Evolutionary conservation across 2,329 filamentous ascomycete species (phyloP), one percentile per base, ranked within the genome.

Genomic region (Geosmithia putterillii): DNA sequence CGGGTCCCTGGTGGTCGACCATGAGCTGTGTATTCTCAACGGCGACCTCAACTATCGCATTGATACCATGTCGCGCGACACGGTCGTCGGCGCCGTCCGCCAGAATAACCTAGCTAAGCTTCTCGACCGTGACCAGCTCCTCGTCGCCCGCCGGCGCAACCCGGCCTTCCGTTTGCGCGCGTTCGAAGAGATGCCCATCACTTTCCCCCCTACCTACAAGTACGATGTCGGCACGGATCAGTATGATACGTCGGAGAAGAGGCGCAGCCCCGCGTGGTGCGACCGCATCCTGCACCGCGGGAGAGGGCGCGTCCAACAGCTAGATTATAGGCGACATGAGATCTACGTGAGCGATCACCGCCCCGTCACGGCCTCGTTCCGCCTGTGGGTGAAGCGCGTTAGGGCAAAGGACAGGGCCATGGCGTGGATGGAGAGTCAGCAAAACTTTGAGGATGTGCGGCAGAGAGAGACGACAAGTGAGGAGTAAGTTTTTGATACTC

Each of bases 21-120:
- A 98, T 57, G 92, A 98, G 63, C 83, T 98, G n/a, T 95, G 90
- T 60, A 79, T 98, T 40, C 66, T 96, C 37, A 96, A 96, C 54
- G 92, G 92, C 22, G 92, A 98, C 59, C 73, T 98, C 41, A 98
- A 98, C 63, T 98, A 98, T 61, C 88, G 92, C 48, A 96, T 98
- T 55, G 92, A 98, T 60, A 88, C 89, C 20, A 95, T 96, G 78
- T 87, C 87, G 17, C 85, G 92, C 41, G 87, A 96, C 54, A 88
- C 86, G 0, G 90, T 98, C 3, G 83, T 96, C 44, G 82, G 81
- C 46, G 88, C 87, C 2, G 78, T 96, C 42, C 82, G 85, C 49
- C 73, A 82, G 37, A 81, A 83, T 48, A 94, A 96, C 51, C 71
- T 96, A 3, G 56, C 71, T 22, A 94, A 95, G 57, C 74, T 98